Percentiles rank a stretch among this genome's conserved stretches.
These are phyloP conservation scores for Coemansia sp. DNA, from an alignment of 192 early-diverging fungal species.

Conservation along the genomic window DNA sequence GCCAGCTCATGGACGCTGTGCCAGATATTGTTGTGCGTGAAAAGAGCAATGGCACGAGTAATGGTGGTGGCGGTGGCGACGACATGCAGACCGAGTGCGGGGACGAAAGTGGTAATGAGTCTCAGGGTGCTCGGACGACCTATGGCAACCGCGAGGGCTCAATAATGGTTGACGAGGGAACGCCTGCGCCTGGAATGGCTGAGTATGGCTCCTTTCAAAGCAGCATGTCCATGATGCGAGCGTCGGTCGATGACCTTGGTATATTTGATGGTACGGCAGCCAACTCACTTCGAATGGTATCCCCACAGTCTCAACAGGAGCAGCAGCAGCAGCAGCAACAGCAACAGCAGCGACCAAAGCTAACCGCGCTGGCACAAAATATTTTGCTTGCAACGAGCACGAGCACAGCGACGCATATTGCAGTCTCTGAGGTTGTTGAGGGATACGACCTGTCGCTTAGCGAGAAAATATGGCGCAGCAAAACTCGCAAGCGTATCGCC, in stretches of 20 bases:
- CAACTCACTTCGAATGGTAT: slow-evolving; percentile 13
- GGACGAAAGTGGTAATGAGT: slow-evolving; percentile 62
- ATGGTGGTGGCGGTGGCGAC: slow-evolving; percentile 48
- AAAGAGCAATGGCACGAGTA: slow-evolving; percentile 23
- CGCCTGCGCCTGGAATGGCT: slow-evolving; percentile 19
- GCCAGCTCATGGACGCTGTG: slow-evolving; percentile 74
- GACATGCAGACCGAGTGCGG: slow-evolving; percentile 65
- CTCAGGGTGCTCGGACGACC: slow-evolving; percentile 28
- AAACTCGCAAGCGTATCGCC: slow-evolving; percentile 30
- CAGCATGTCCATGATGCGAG: slow-evolving; percentile 8
- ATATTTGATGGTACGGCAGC: slow-evolving; percentile 5
- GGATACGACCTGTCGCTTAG: slow-evolving; percentile 33
- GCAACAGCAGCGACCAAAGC: slow-evolving; percentile 19
- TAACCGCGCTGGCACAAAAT: slow-evolving; percentile 24
- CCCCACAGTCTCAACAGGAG: slow-evolving; percentile 43
- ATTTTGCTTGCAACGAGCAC: slow-evolving; percentile 30
- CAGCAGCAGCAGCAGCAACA: slow-evolving; percentile 32
- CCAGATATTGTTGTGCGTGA: slow-evolving; percentile 83
- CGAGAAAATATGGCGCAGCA: slow-evolving; percentile 48
- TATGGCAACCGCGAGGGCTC: slow-evolving; percentile 39
- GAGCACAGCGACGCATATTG: slow-evolving; percentile 4
- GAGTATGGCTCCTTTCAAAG: slow-evolving; percentile 15
- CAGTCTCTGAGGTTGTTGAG: slow-evolving; percentile 36
- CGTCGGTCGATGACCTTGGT: slow-evolving; percentile 7
- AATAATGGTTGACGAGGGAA: slow-evolving; percentile 29